Conservation (phyloP, 805 yeast genomes). For the Yarrowia phangngaensis region DNA sequence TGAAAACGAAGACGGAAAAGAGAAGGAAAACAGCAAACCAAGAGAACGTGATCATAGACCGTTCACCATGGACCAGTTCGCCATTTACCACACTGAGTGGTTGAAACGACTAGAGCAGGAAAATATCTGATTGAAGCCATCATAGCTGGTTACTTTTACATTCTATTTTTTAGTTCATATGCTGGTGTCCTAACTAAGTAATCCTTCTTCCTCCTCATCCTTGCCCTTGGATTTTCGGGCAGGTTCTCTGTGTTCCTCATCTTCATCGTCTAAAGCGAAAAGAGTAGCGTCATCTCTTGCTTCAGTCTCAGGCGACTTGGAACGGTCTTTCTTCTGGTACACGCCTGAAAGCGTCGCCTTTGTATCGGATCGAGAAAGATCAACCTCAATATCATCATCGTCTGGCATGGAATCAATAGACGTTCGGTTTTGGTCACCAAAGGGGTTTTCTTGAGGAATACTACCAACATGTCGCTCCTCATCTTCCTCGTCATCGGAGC, state of each 20-base stretch:
- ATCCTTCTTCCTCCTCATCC: constrained; percentile 16
- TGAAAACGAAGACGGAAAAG: constrained; percentile 7
- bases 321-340: constrained; percentile 21
- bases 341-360: constrained; percentile 18
- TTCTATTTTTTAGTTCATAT: too few relatives aligned
- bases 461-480: constrained; percentile 27
- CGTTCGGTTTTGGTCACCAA: constrained; percentile 18
- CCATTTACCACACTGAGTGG: constrained; percentile 19
- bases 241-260: constrained; percentile 15
- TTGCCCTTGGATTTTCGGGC: constrained; percentile 10
- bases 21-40: too few relatives aligned
- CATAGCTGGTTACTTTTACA: too few relatives aligned
- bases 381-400: constrained; percentile 4
- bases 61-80: constrained; percentile 11
- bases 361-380: constrained; percentile 18
- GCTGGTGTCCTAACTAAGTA: constrained; percentile 10
- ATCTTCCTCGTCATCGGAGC: constrained; percentile 43
- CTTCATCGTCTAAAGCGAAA: constrained; percentile 22
- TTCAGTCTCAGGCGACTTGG: constrained; percentile 15
- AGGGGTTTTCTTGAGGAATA: constrained; percentile 20
- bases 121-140: too few relatives aligned
- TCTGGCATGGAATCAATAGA: constrained; percentile 16
- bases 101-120: too few relatives aligned
- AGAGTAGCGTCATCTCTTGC: constrained; percentile 22
- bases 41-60: constrained; percentile 13